Evolutionary conservation across 305 asterid species (phyloP).

Genomic region (Petunia hybrid): DNA sequence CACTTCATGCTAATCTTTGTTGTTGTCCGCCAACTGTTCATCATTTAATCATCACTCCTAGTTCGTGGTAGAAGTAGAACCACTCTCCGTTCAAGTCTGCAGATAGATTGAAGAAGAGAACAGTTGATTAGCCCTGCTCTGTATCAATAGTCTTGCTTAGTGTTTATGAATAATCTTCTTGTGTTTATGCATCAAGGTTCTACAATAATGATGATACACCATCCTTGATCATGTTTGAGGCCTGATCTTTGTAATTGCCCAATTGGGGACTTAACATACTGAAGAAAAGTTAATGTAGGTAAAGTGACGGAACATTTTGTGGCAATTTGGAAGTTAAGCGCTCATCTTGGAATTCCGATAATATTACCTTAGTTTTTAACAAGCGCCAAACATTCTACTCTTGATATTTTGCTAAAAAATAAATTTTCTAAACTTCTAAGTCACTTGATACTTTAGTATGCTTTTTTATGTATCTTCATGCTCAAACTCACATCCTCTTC

Average conservation of each 20-base stretch:
- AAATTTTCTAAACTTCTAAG: not conserved
- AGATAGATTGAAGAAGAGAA: not conserved
- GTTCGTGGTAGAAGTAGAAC: not conserved
- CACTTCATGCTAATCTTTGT: slow-evolving; percentile 3
- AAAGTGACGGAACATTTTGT: not conserved
- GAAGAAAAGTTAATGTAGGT: slow-evolving; percentile 8
- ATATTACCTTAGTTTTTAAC: not conserved
- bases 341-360: not conserved
- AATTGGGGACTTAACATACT: slow-evolving; percentile 1
- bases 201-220: not conserved
- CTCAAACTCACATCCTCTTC: not conserved
- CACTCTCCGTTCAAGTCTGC: not conserved
- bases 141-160: not conserved
- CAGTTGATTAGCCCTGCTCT: not conserved
- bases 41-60: not conserved
- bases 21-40: not conserved
- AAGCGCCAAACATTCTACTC: not conserved
- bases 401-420: not conserved
- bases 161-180: not conserved
- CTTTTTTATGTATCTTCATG: not conserved
- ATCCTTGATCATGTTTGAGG: not conserved
- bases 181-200: not conserved
- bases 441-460: not conserved
- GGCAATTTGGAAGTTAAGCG: not conserved
- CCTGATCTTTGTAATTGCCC: too few species aligned